A percentile compares a stretch with the other conserved stretches of the same genome.
Conservation (phyloP, 2,329 filamentous ascomycete genomes). For the Fusarium setosum region DNA sequence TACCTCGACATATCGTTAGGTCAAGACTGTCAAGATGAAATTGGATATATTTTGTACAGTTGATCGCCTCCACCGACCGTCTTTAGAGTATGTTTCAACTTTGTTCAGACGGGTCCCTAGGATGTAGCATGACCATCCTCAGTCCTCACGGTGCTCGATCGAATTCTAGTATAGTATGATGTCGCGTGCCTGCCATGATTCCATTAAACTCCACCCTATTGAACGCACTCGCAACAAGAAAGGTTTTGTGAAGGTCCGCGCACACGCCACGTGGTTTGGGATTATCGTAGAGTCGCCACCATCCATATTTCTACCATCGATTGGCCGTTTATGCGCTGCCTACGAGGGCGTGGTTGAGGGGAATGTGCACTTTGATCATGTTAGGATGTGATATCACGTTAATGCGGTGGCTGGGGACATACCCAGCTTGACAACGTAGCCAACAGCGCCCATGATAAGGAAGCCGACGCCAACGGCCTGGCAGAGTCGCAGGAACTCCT, state of each 20-base stretch:
- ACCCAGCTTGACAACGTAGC: constrained; percentile 78
- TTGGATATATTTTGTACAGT: constrained; percentile 43
- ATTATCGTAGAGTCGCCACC: constrained; percentile 30
- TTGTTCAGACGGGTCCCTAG: constrained; percentile 4
- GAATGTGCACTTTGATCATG: constrained; percentile 69
- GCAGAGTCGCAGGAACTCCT: constrained; percentile 58
- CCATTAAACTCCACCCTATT: constrained; percentile 42
- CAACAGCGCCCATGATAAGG: constrained; percentile 76
- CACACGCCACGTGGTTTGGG: constrained; percentile 19
- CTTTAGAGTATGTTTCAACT: constrained; percentile 16
- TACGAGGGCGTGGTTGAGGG: constrained; percentile 77
- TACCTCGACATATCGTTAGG: constrained; percentile 31
- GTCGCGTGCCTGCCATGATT: constrained; percentile 41
- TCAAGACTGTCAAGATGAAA: constrained; percentile 27
- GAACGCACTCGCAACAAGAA: constrained; percentile 39
- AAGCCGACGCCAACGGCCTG: constrained; percentile 76
- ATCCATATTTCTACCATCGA: constrained; percentile 21
- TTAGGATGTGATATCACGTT: constrained; percentile 11
- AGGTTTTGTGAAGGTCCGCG: constrained; percentile 33
- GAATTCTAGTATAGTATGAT: constrained; percentile 38
- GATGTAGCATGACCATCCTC: constrained; percentile 23
- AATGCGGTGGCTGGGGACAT: constrained; percentile 41
- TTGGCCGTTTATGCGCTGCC: constrained; percentile 66
- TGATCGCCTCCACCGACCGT: constrained; percentile 25
- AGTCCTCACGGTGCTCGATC: constrained; percentile 25